Conservation (phyloP, 345 rosid species). For the Pseudoturritis turrita region DNA sequence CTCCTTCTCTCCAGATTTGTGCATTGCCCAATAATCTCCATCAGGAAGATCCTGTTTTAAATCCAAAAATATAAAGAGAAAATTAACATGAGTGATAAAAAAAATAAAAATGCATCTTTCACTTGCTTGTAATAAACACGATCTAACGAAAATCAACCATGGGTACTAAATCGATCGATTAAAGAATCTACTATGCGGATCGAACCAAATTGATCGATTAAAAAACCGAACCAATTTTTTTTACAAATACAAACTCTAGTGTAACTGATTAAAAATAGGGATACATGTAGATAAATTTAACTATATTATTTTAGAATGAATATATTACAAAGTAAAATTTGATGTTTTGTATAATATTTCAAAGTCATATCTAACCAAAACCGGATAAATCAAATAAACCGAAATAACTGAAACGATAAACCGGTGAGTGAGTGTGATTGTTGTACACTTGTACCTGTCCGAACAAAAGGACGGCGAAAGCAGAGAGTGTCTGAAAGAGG, state of each 20-base stretch:
- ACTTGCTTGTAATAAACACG: neutral
- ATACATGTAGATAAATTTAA: neutral
- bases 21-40: constrained; percentile 53
- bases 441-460: constrained; percentile 59
- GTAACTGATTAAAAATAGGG: neutral
- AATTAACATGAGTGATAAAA: neutral
- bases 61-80: neutral
- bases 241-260: neutral
- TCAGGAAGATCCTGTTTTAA: constrained; percentile 53
- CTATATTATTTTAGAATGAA: too few relatives aligned
- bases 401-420: neutral
- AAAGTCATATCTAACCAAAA: neutral
- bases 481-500: constrained; percentile 61
- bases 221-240: too few relatives aligned
- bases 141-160: too few relatives aligned
- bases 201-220: neutral
- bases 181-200: neutral
- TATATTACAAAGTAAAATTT: neutral
- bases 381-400: neutral
- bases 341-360: too few relatives aligned
- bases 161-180: too few relatives aligned
- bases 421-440: neutral
- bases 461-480: constrained; percentile 59
- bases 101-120: neutral
- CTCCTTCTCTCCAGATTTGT: constrained; percentile 61